Evolutionary conservation across 805 yeast genomes (phyloP).

Genomic region (Schwanniomyces pseudopolymorphus): DNA sequence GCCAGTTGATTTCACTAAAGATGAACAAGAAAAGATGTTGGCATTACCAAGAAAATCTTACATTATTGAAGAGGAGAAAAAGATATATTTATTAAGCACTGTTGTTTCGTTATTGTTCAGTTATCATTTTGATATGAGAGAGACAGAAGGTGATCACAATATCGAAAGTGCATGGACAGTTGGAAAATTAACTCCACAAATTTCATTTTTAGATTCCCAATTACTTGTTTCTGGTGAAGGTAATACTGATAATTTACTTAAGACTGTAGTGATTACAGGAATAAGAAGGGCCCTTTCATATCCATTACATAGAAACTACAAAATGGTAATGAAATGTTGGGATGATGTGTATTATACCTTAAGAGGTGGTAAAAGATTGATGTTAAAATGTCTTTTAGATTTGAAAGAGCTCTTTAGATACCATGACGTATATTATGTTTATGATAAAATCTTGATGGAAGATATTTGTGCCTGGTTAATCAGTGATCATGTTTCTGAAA

Average conservation of each 20-base stretch:
- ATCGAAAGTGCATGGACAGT: conserved; percentile 94
- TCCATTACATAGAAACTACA: conserved; percentile 77
- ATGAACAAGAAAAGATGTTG: conserved; percentile 67
- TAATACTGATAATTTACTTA: conserved; percentile 37
- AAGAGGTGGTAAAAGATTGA: conserved; percentile 65
- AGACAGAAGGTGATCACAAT: conserved; percentile 66
- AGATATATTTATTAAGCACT: conserved; percentile 54
- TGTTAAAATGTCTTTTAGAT: conserved; percentile 59
- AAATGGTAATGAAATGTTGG: conserved; percentile 64
- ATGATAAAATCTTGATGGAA: conserved; percentile 72
- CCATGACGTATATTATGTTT: conserved; percentile 83
- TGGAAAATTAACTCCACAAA: conserved; percentile 81
- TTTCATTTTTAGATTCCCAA: conserved; percentile 67
- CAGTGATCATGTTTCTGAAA: conserved; percentile 58
- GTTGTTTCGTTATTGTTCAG: conserved; percentile 69
- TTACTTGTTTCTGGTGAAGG: conserved; percentile 29
- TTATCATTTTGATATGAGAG: conserved; percentile 71
- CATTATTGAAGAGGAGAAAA: conserved; percentile 52
- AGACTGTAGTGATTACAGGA: conserved; percentile 57
- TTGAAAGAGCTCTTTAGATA: conserved; percentile 72
- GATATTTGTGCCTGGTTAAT: conserved; percentile 78
- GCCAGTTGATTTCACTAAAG: conserved; percentile 53
- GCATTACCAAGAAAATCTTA: conserved; percentile 65
- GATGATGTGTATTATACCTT: conserved; percentile 66
- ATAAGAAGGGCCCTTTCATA: conserved; percentile 72